These are phyloP conservation scores for Globomyces sp. DNA, from an alignment of 371 early-diverging fungal species.

Conservation along the genomic window DNA sequence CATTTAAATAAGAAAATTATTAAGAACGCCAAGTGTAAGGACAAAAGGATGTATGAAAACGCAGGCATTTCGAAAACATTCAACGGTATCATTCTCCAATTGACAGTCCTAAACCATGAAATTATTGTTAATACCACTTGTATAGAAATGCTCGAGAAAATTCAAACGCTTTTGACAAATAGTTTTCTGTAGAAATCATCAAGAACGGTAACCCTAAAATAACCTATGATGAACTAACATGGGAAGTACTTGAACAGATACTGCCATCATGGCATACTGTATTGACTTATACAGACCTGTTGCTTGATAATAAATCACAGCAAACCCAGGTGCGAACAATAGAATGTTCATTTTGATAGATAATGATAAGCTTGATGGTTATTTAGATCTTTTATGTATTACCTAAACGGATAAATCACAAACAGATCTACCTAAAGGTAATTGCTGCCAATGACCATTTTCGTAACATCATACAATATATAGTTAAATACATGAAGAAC, in stretches of 20 bases:
- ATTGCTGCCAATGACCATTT: conserved; percentile 55
- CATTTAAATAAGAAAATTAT: conserved; percentile 53
- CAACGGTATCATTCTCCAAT: conserved; percentile 82
- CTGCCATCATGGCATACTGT: conserved; percentile 44
- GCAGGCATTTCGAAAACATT: conserved; percentile 59
- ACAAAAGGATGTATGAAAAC: conserved; percentile 63
- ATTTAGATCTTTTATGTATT: background rate
- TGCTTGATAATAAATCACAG: conserved; percentile 60
- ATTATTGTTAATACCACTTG: conserved; percentile 47
- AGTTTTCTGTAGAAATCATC: conserved; percentile 32
- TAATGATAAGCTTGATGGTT: conserved; percentile 63
- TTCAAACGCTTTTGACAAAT: conserved; percentile 80
- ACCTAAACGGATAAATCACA: conserved; percentile 3
- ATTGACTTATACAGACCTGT: conserved; percentile 56
- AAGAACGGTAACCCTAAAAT: no score
- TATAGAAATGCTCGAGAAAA: conserved; percentile 79
- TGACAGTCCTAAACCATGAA: conserved; percentile 66
- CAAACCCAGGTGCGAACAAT: conserved; percentile 84
- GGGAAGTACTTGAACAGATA: conserved; percentile 56
- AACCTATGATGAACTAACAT: conserved; percentile 14
- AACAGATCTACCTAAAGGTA: conserved; percentile 57
- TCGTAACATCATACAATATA: conserved; percentile 58
- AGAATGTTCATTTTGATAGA: conserved; percentile 93
- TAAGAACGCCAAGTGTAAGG: conserved; percentile 59
- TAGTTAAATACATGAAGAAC: conserved; percentile 66